Evolutionary conservation across 2,329 filamentous ascomycete genomes (phyloP).

Genomic region (Tolypocladium paradoxum): DNA sequence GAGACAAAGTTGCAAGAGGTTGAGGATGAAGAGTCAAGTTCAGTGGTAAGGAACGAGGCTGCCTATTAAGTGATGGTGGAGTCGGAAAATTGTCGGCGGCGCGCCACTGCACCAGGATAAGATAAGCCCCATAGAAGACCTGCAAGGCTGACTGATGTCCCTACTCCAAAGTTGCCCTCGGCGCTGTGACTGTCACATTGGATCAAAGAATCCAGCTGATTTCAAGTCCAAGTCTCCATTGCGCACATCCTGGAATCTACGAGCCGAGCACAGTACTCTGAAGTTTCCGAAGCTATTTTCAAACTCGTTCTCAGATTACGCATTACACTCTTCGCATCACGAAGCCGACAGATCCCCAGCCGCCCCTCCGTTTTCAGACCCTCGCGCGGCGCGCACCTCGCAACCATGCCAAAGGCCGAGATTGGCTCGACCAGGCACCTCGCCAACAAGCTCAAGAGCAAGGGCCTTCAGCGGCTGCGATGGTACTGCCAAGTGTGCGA

Average conservation of each 20-base stretch:
- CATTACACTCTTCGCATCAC: neutral
- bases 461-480: slow-evolving; percentile 66
- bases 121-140: neutral
- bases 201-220: neutral
- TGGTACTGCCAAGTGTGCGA: slow-evolving; percentile 88
- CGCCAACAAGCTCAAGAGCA: slow-evolving; percentile 80
- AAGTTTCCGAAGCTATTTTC: neutral
- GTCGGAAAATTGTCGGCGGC: neutral
- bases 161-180: neutral
- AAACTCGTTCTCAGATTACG: neutral
- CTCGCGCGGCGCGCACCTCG: neutral
- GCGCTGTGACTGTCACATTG: neutral
- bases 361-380: neutral
- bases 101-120: neutral
- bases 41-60: neutral
- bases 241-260: neutral
- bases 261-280: too few relatives aligned
- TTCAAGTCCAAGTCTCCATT: neutral
- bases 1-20: neutral
- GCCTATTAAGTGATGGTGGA: neutral
- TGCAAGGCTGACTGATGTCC: slow-evolving; percentile 2
- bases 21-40: neutral
- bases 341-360: neutral
- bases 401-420: slow-evolving; percentile 81
- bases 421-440: slow-evolving; percentile 85